A percentile compares a stretch with the other conserved stretches of the same genome.
Conservation (phyloP, 345 rosid species). For the Fremontodendron californicum region DNA sequence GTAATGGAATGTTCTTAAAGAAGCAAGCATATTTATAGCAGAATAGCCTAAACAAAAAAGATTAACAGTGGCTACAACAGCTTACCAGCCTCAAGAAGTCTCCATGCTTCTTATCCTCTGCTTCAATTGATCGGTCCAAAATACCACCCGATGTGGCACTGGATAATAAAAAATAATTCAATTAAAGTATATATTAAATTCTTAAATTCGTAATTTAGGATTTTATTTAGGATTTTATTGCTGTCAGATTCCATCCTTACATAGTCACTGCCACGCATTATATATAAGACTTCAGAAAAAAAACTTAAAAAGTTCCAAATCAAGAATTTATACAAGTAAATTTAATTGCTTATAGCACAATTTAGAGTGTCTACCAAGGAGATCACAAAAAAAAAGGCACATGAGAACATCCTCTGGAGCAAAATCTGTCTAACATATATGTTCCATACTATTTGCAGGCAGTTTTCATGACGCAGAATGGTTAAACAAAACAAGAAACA, state of each 20-base stretch:
- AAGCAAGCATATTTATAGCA: background rate
- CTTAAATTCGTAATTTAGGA: background rate
- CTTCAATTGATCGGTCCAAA: slow-evolving; percentile 86
- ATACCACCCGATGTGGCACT: slow-evolving; percentile 93
- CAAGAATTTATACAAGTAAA: background rate
- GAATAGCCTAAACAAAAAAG: background rate
- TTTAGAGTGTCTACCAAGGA: background rate
- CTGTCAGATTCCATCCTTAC: background rate
- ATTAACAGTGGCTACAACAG: background rate
- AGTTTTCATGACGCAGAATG: too few relatives aligned
- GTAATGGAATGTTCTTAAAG: background rate
- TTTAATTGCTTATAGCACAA: background rate
- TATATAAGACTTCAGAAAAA: background rate
- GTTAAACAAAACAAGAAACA: background rate
- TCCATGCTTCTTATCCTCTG: slow-evolving; percentile 89
- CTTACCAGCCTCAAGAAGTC: slow-evolving; percentile 83
- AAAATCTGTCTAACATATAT: too few relatives aligned
- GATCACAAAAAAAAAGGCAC: background rate
- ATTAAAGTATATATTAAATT: background rate
- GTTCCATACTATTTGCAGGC: background rate
- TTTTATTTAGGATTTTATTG: background rate
- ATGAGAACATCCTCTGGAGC: background rate
- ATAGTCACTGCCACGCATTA: background rate
- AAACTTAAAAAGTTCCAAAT: background rate
- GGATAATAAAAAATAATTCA: background rate